Evolutionary conservation across 306 rosid genomes (phyloP), one percentile per base, ranked within the genome.

Genomic region (Abrus pulchellus): DNA sequence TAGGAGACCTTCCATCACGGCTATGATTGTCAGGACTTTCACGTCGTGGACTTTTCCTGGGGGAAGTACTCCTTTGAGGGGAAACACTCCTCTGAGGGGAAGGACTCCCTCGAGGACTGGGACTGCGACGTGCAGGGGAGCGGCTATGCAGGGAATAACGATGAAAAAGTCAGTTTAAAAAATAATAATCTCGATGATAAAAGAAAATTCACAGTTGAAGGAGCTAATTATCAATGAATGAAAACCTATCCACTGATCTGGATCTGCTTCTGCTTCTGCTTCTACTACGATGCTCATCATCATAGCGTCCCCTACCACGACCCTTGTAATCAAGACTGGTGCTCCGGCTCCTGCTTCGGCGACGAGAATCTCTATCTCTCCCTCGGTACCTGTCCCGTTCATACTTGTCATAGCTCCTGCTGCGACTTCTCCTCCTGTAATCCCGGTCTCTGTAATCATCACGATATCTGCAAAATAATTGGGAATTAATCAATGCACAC

Each of bases 281-380:
- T n/a, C 79, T 86, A 75, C 95, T 85, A 13, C 33, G 74, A 2
- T 59, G 89, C 38, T 92, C 94, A 79, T 90, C 94, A 63, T 88
- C 88, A 73, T 90, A 85, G 41, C 85, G 92, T 1, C 86, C 90
- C 80, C 88, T 92, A 62, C 91, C 90, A 55, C 92, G 89, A 53
- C 85, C 81, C 79, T 78, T 92, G 80, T 89, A 84, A 85, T 83
- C 96, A 74, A 92, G 95, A 80, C 94, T 90, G 38, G 80, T 84
- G 86, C 96, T 94, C 4, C 75, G 84, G 89, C 97, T 94, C 86
- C 91, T 85, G 87, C 96, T 92, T 60, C 92, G 83, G 59, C 80
- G 87, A 33, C 77, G 85, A 83, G 70, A 68, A 65, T 88, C 93
- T 68, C 71, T 89, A 47, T 94, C 96, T 83, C 84, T 85, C 68